Conservation (phyloP, 2,329 filamentous ascomycete species). For the Xylaria sp. region DNA sequence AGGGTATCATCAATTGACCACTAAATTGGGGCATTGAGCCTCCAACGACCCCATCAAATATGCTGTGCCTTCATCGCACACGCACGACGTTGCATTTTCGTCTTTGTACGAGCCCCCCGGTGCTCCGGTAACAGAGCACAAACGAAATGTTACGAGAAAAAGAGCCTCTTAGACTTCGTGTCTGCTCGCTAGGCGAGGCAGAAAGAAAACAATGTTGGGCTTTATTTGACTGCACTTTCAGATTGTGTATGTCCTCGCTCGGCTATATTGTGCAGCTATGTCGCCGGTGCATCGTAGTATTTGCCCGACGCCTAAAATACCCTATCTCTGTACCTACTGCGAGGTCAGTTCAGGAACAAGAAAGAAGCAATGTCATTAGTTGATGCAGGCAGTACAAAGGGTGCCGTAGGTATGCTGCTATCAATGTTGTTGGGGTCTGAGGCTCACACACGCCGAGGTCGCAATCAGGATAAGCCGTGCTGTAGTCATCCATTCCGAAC, state of each 20-base stretch:
- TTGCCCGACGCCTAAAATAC: conserved; percentile 14
- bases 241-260: conserved; percentile 8
- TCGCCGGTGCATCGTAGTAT: conserved; percentile 18
- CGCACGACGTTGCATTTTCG: conserved; percentile 27
- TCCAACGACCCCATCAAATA: conserved; percentile 14
- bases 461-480: conserved; percentile 25
- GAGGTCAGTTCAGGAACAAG: conserved; percentile 3
- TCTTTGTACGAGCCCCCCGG: conserved; percentile 7
- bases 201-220: not conserved
- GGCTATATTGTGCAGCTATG: conserved; percentile 19
- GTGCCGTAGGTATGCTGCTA: not conserved
- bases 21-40: conserved; percentile 20
- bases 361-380: conserved; percentile 6
- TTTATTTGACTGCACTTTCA: conserved; percentile 5
- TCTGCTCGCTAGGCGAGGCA: conserved; percentile 7
- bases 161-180: conserved; percentile 14
- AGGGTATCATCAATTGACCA: conserved; percentile 26
- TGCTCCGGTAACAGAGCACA: conserved; percentile 8
- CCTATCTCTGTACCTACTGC: not conserved
- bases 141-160: not conserved
- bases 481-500: conserved; percentile 14
- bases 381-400: not conserved
- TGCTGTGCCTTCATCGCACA: conserved; percentile 12
- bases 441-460: conserved; percentile 21
- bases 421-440: conserved; percentile 1